Evolutionary conservation across 1,284 basidiomycete genomes (phyloP), one percentile per base, ranked within the genome.

Genomic region (Ganoderma leucocontextum): DNA sequence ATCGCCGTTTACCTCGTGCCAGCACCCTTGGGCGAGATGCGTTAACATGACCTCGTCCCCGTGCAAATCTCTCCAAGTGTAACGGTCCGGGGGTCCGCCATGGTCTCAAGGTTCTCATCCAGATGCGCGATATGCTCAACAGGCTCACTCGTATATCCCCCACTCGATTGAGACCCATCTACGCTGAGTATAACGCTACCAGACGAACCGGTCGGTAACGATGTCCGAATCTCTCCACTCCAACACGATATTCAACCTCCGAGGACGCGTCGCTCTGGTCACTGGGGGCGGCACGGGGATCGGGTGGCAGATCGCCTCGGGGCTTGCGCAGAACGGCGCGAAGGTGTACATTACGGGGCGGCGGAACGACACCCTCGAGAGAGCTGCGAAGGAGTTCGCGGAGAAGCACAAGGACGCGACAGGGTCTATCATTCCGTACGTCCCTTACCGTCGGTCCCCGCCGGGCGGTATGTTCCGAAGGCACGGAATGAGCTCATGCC

Each of bases 231-330:
- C 65, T n/a, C 62, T 73, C 36, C 70, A 81, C 35, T 63, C 72
- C 38, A 77, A 85, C 66, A 82, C 80, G 68, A 71, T 91, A n/a
- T 90, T 86, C 73, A 84, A 88, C 72, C 83, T 93, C 63, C 80
- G 83, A 17, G 89, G 87, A 9, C 84, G 87, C 39, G 81, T 94
- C 22, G 91, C 92, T 8, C 79, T 95, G 41, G 90, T 95, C 39
- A 92, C 93, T 0, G 93, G 94, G 55, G 94, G 93, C 6, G 93
- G 91, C 33, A 93, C 91, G 0, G 94, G 94, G 2, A 95, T 95
- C 69, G 90, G 91, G 6, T 79, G 90, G 69, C 91, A 91, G 88
- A 93, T 94, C 66, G 84, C 93, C 6, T 84, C 86, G 65, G 92
- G 91, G 4, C 84, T 96, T 17, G 92, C 92, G 12, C 86, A 87